Evolutionary conservation across 2,329 filamentous ascomycete species (phyloP), one percentile per base, ranked within the genome.

Genomic region (Talaromyces sp.): DNA sequence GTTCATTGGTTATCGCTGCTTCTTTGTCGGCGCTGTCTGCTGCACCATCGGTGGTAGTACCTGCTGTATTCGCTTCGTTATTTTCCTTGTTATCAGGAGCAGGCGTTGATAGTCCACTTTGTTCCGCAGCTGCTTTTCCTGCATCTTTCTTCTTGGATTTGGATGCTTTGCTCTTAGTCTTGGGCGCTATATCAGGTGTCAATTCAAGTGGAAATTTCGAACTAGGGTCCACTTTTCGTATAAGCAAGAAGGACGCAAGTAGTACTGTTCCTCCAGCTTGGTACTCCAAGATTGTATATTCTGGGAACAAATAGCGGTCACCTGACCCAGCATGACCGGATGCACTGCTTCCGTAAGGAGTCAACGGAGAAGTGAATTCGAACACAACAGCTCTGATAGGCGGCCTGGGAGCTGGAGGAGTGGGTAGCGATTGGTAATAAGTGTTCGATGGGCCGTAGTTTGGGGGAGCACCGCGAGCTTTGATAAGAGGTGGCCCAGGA

Each of bases 221-320:
- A 46, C 71, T 73, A 31, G 71, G 66, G 51, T 73, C 73, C 1
- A 77, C 75, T 56, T 75, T 76, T 13, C 74, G 69, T 21, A 78
- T 72, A 15, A 78, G 65, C 5, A 80, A 64, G 61, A 80, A 80
- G 1, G 78, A 80, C 33, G 75, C 76, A 41, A 79, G 67, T 25
- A 80, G 74, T 5, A 73, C 72, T 10, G 71, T 77, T 36, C 77
- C 76, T 15, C 73, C 75, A 3, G 75, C 73, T 19, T 77, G 69
- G 66, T 74, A 78, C 61, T 80, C 78, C 17, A 80, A 63, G 3
- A 80, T 79, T 3, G 77, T 73, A 63, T 78, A 66, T 62, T 79
- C 76, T 0, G 78, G 78, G 60, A 80, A 78, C 1, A 79, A 63
- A 63, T 77, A 80, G 19, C 78, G 73, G 63, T 80, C 78, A 10